phyloP scores from a whole-genome alignment of 2,329 filamentous ascomycete species.

The Juglanconis oblonga region DNA sequence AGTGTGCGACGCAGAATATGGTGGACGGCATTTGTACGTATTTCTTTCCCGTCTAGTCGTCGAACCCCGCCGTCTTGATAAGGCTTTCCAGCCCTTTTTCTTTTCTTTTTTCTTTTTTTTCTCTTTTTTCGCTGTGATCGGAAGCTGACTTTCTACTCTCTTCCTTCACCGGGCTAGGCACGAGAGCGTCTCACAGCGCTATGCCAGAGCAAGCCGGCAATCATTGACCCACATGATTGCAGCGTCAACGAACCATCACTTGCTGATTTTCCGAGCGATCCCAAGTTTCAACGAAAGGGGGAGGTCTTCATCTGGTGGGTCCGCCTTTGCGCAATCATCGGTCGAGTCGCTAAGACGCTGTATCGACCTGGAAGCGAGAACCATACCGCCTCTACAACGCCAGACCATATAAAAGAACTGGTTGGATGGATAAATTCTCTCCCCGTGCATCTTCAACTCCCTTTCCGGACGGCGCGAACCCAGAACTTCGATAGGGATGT shows the following conservation, averaged over 20 bases:
- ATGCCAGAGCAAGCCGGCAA: constrained; percentile 41
- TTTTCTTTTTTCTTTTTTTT: too few relatives aligned
- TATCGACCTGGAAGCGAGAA: background rate
- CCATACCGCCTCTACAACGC: background rate
- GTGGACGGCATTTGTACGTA: constrained; percentile 37
- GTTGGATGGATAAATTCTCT: constrained; percentile 33
- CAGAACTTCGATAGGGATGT: constrained; percentile 33
- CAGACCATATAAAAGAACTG: constrained; percentile 26
- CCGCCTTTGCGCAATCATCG: constrained; percentile 37
- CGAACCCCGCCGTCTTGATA: too few relatives aligned
- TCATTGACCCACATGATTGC: constrained; percentile 40
- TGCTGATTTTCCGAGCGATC: constrained; percentile 35
- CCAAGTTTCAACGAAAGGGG: constrained; percentile 30
- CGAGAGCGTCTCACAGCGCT: constrained; percentile 38
- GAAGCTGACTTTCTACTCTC: background rate
- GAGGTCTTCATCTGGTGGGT: constrained; percentile 42
- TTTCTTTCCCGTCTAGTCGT: too few relatives aligned
- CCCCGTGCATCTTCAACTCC: constrained; percentile 31
- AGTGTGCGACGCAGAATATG: constrained; percentile 36
- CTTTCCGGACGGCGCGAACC: constrained; percentile 28
- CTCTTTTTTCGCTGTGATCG: too few relatives aligned
- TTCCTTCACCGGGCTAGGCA: constrained; percentile 19
- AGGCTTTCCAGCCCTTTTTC: too few relatives aligned
- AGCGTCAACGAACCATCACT: constrained; percentile 35
- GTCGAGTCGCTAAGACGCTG: constrained; percentile 33